Percentiles rank a stretch among this genome's conserved stretches.
Evolutionary conservation across 208 protist genomes (phyloP).

Genomic region (Wallacemonas sp.): DNA sequence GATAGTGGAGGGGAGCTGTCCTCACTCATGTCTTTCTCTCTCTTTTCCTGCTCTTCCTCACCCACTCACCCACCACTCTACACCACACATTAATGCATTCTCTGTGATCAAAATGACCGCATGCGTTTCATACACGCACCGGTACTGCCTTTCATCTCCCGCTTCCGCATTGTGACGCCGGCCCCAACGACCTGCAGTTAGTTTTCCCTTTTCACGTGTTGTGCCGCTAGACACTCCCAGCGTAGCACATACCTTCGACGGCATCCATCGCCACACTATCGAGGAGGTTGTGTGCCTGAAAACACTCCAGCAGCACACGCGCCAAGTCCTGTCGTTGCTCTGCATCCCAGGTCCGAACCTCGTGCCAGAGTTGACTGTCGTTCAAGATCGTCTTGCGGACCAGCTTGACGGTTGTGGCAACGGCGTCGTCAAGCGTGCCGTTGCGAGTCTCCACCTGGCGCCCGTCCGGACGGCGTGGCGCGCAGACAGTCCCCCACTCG

Average conservation of each 20-base stretch:
- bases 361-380: conserved; percentile 52
- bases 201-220: too few relatives aligned
- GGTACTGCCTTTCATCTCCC: too few relatives aligned
- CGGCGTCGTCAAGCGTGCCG: conserved; percentile 24
- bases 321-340: conserved; percentile 43
- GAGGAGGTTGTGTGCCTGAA: conserved; percentile 39
- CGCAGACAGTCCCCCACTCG: too few relatives aligned
- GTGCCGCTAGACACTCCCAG: too few relatives aligned
- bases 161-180: too few relatives aligned
- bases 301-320: conserved; percentile 40
- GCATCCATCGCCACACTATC: conserved; percentile 37
- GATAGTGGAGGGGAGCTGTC: too few relatives aligned
- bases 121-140: too few relatives aligned
- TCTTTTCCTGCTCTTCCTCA: too few relatives aligned
- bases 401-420: conserved; percentile 32
- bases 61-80: too few relatives aligned
- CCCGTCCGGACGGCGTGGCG: too few relatives aligned
- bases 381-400: conserved; percentile 57
- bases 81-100: not conserved
- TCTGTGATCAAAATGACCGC: conserved; percentile 12
- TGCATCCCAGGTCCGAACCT: conserved; percentile 33
- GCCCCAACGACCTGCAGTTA: too few relatives aligned
- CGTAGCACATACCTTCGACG: conserved; percentile 26
- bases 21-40: too few relatives aligned
- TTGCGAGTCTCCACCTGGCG: not conserved